Percentiles rank a stretch among this genome's conserved stretches.
These are phyloP conservation scores for Oleoguttula mirabilis DNA, from an alignment of 495 filamentous ascomycete species.

Conservation along the genomic window DNA sequence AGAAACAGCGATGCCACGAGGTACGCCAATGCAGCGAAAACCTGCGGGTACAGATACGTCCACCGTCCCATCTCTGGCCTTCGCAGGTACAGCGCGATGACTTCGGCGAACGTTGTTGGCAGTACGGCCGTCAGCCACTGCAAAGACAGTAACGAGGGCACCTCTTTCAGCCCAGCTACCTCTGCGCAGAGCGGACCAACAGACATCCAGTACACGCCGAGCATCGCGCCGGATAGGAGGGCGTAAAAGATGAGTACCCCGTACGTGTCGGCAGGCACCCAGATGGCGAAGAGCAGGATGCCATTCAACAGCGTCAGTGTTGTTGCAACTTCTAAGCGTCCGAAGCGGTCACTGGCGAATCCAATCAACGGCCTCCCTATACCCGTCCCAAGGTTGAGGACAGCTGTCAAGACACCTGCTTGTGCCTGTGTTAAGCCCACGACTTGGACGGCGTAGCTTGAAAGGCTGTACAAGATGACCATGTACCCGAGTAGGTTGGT, in stretches of 20 bases:
- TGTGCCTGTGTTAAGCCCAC: conserved; percentile 55
- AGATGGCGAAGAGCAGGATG: conserved; percentile 50
- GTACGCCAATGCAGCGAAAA: conserved; percentile 43
- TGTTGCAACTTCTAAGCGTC: conserved; percentile 54
- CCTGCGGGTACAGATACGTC: conserved; percentile 48
- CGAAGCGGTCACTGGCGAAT: conserved; percentile 48
- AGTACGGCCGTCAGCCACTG: conserved; percentile 46
- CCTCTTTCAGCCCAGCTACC: conserved; percentile 57
- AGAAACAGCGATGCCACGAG: conserved; percentile 7
- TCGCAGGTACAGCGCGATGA: conserved; percentile 52
- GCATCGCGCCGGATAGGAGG: conserved; percentile 42
- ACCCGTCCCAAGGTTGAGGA: conserved; percentile 55
- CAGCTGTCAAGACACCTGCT: conserved; percentile 54
- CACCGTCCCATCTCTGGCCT: conserved; percentile 28
- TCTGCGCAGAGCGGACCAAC: conserved; percentile 63
- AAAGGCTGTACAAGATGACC: conserved; percentile 29
- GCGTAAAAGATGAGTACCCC: conserved; percentile 32
- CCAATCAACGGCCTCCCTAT: conserved; percentile 59
- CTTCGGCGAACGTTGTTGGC: conserved; percentile 55
- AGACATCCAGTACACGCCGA: conserved; percentile 59
- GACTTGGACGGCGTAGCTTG: conserved; percentile 46
- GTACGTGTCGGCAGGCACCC: conserved; percentile 53
- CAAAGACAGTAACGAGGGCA: conserved; percentile 49
- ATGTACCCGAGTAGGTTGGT: conserved; percentile 61
- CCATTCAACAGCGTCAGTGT: conserved; percentile 46